A percentile compares a stretch with the other conserved stretches of the same genome.
These are phyloP conservation scores for Eucalyptus polyanthemos DNA, from an alignment of 345 rosid genomes.

Conservation along the genomic window DNA sequence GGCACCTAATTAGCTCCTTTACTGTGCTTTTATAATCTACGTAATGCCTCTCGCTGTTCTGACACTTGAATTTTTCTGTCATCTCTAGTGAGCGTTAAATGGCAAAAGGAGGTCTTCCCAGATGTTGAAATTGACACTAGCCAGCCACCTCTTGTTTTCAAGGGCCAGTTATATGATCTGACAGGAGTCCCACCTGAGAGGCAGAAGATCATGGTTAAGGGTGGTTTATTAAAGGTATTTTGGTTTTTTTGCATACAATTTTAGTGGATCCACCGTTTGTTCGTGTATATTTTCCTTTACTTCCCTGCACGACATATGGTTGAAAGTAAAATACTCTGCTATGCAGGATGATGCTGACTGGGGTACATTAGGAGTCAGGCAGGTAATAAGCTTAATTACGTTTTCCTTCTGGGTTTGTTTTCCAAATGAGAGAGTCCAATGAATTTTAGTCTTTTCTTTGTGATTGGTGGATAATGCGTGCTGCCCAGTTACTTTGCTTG, in stretches of 20 bases:
- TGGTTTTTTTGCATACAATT: neutral
- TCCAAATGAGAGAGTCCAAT: neutral
- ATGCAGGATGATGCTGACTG: conserved; percentile 90
- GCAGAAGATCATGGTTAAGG: conserved; percentile 98
- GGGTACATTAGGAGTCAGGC: conserved; percentile 69
- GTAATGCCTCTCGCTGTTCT: neutral
- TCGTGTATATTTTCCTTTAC: neutral
- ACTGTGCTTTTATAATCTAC: neutral
- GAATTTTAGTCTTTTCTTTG: neutral
- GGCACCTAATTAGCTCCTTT: neutral
- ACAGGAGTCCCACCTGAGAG: conserved; percentile 95
- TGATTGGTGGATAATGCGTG: neutral
- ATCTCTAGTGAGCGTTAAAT: conserved; percentile 72
- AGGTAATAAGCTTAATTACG: conserved; percentile 19
- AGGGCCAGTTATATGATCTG: conserved; percentile 77
- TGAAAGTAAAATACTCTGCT: neutral
- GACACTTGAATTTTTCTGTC: neutral
- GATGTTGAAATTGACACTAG: conserved; percentile 68
- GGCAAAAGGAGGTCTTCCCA: conserved; percentile 86
- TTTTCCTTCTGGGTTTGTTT: neutral
- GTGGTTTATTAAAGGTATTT: conserved; percentile 80
- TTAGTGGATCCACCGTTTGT: neutral
- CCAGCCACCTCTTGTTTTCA: conserved; percentile 82
- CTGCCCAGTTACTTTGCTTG: neutral
- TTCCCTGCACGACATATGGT: neutral